These are phyloP conservation scores for Chrysosporium keratinophilum DNA, from an alignment of 2,329 filamentous ascomycete genomes.

Conservation along the genomic window DNA sequence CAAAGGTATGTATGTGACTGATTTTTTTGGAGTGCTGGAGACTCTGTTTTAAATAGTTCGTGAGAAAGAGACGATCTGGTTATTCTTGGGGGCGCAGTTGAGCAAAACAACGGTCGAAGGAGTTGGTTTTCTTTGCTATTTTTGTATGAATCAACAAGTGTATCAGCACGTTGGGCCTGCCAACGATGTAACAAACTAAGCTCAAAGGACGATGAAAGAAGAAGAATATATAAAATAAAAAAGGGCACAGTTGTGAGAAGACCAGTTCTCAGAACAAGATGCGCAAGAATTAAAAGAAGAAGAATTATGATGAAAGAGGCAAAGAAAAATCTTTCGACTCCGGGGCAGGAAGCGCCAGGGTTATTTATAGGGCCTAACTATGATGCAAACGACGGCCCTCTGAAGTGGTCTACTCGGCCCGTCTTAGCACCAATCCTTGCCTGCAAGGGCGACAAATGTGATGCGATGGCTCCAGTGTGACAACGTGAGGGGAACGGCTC, in stretches of 20 bases:
- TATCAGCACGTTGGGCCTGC: slow-evolving; percentile 6
- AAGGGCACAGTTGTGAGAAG: slow-evolving; percentile 5
- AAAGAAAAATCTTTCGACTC: not conserved
- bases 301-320: not conserved
- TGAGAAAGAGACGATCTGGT: not conserved
- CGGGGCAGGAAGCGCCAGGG: not conserved
- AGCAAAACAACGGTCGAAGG: not conserved
- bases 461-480: slow-evolving; percentile 5
- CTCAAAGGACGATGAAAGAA: not conserved
- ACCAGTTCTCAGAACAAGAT: slow-evolving; percentile 13
- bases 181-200: slow-evolving; percentile 1
- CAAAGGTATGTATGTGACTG: not conserved
- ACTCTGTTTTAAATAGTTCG: not conserved
- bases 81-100: not conserved
- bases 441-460: not conserved
- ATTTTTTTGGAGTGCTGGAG: not conserved
- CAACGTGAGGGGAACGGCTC: slow-evolving; percentile 8
- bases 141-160: not conserved
- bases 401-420: not conserved
- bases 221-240: slow-evolving; percentile 3
- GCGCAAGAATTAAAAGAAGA: slow-evolving; percentile 7
- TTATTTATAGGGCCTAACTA: slow-evolving; percentile 9
- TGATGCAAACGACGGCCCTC: not conserved
- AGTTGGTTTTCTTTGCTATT: not conserved
- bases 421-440: not conserved